Evolutionary conservation across 2,329 filamentous ascomycete species (phyloP).

Genomic region (Talaromyces sp.): DNA sequence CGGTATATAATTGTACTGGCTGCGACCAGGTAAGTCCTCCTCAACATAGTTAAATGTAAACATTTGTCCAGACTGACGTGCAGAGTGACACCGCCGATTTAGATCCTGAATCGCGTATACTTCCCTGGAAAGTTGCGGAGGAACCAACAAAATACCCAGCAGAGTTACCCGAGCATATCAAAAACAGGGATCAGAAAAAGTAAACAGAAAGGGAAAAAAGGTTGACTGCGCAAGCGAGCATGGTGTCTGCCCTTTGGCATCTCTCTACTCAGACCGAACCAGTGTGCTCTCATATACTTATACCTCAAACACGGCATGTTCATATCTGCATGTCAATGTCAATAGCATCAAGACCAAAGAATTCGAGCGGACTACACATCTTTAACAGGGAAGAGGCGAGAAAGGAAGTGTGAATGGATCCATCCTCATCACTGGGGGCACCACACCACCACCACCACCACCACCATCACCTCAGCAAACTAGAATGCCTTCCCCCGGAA

Average conservation of each 20-base stretch:
- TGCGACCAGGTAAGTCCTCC: background rate
- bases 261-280: background rate
- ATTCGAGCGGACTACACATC: background rate
- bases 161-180: background rate
- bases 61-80: background rate
- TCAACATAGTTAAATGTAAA: background rate
- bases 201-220: background rate
- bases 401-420: slow-evolving; percentile 1
- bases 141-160: background rate
- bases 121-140: no score
- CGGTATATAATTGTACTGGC: background rate
- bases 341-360: background rate
- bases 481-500: slow-evolving; percentile 49
- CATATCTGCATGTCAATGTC: background rate
- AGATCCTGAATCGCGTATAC: background rate
- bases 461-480: background rate
- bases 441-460: background rate
- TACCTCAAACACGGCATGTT: slow-evolving; percentile 6
- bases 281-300: background rate
- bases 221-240: slow-evolving; percentile 3
- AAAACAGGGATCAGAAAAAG: background rate
- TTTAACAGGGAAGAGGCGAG: background rate
- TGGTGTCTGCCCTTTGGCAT: slow-evolving; percentile 10
- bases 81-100: background rate
- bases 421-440: background rate